Percentiles rank a stretch among this genome's conserved stretches.
phyloP scores from a whole-genome alignment of 306 rosid species.

The Vicia villosa region DNA sequence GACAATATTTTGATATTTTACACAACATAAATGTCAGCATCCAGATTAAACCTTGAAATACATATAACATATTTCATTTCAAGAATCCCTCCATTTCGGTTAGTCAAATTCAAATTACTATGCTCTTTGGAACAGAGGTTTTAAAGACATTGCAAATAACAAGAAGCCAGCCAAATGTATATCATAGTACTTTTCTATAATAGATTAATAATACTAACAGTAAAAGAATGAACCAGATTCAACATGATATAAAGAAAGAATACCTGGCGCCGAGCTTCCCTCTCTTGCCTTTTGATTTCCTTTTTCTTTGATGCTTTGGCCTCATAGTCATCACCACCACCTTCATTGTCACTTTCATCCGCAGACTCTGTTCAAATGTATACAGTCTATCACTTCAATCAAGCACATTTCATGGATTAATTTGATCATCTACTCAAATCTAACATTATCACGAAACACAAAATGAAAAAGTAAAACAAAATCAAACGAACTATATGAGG shows the following conservation, averaged over 20 bases:
- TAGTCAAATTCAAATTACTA: slow-evolving; percentile 11
- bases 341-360: slow-evolving; percentile 81
- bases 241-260: neutral
- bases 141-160: slow-evolving; percentile 1
- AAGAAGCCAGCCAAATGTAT: slow-evolving; percentile 20
- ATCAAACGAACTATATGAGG: neutral
- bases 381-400: slow-evolving; percentile 16
- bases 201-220: neutral
- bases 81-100: too few species aligned
- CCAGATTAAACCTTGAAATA: too few species aligned
- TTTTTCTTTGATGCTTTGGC: slow-evolving; percentile 66
- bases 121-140: neutral
- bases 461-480: neutral
- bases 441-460: too few species aligned
- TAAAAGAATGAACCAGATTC: too few species aligned
- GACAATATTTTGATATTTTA: too few species aligned
- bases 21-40: too few species aligned
- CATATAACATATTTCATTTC: too few species aligned
- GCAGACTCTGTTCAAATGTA: slow-evolving; percentile 55
- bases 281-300: slow-evolving; percentile 86
- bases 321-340: slow-evolving; percentile 56
- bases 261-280: slow-evolving; percentile 90
- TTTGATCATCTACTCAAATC: neutral
- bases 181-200: slow-evolving; percentile 2
- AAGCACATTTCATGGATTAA: neutral